Conservation (phyloP, 2,329 filamentous ascomycete species). For the Bipolaris oryzae region DNA sequence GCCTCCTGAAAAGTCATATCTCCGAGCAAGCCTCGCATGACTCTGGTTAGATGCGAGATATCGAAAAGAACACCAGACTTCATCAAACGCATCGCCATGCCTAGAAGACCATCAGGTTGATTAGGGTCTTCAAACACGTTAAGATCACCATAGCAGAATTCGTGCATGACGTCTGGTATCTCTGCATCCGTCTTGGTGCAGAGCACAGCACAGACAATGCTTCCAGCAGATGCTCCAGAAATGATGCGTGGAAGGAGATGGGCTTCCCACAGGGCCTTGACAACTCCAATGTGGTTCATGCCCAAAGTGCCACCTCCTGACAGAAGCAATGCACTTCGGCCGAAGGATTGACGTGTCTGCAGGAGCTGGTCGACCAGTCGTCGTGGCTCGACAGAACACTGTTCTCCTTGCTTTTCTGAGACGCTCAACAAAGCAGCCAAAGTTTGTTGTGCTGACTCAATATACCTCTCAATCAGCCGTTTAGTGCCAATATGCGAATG, state of each 20-base stretch:
- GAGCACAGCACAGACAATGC: conserved; percentile 81
- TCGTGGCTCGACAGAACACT: conserved; percentile 63
- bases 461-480: conserved; percentile 82
- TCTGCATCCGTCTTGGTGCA: conserved; percentile 80
- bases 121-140: conserved; percentile 74
- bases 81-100: conserved; percentile 73
- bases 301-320: conserved; percentile 89
- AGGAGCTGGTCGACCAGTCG: conserved; percentile 71
- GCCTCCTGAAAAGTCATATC: conserved; percentile 95
- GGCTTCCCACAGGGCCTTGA: conserved; percentile 78
- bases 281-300: conserved; percentile 88
- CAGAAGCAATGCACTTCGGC: conserved; percentile 80
- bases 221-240: conserved; percentile 84
- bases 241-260: conserved; percentile 82
- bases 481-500: conserved; percentile 89
- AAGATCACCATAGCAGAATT: conserved; percentile 80
- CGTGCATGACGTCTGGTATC: conserved; percentile 69
- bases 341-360: conserved; percentile 77
- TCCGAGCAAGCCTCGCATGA: conserved; percentile 80
- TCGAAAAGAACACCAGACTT: conserved; percentile 87
- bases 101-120: conserved; percentile 66
- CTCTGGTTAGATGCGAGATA: conserved; percentile 77
- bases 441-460: conserved; percentile 76
- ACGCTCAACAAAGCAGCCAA: conserved; percentile 73
- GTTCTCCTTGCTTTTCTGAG: conserved; percentile 56